Base-by-base conservation (phyloP, 352 stramenopile genomes). In the Elongisporangium anandrum region DNA sequence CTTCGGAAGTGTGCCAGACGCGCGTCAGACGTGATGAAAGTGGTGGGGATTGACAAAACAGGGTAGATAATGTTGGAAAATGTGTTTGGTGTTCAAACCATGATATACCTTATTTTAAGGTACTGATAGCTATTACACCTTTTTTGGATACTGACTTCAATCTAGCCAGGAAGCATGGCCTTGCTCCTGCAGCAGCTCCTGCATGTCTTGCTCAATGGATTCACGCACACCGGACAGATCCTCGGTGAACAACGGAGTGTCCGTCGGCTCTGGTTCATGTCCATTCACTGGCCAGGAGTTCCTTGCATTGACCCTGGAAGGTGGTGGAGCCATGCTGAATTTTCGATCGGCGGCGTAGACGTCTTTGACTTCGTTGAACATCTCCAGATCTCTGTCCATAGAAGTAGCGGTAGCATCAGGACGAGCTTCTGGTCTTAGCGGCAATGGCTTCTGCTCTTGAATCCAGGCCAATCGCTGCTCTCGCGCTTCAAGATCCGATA, bases 151-250 rank as follows among this genome's bases (percentile, higher is more conserved):
- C 10, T 17, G 34, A 17, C 34, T 45, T 45, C 34, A 45, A 45
- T 45, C 34, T 15, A 45, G 13, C 34, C 34, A 45, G 9, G 9
- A 17, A 34, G 24, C 24, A 34, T n/a, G n/a, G n/a, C 24, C 7
- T 9, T 52, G 38, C 2, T 77, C 57, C 4, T 58, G 70, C 10
- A 75, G 52, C 10, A 81, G 57, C 23, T 69, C 61, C 7, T 64
- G 49, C 55, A 81, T 73, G 26, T 81, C 70, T 12, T 64, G 55
- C 48, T 81, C 68, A 19, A 82, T 69, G 10, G 68, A 65, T 51
- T 73, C 65, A 8, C 70, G 70, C 26, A 45, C 34, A 1, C 76
- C 64, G 1, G 65, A 66, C 1, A 70, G 38, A 45, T 75, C 39
- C n/a, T 53, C 53, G 16, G 47, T 22, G 6, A 41, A 55, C 20